These are phyloP conservation scores for Candida nanaspora DNA, from an alignment of 805 yeast genomes.

Conservation along the genomic window DNA sequence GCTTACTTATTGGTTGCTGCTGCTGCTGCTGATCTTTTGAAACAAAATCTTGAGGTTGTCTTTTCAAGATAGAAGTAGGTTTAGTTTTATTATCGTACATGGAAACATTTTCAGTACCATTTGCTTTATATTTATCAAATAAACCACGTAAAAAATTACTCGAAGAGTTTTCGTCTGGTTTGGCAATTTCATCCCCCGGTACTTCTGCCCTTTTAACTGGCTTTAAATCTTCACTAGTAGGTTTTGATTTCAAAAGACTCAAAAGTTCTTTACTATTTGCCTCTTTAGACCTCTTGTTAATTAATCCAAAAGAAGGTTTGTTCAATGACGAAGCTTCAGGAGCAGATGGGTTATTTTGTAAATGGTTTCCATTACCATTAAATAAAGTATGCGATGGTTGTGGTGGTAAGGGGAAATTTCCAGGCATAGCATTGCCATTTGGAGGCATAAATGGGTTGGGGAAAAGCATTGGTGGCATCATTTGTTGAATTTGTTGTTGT, in stretches of 20 bases:
- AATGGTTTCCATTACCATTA: too few species aligned
- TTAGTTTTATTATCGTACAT: slow-evolving; percentile 1
- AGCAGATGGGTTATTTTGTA: slow-evolving; percentile 13
- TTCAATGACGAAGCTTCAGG: slow-evolving; percentile 26
- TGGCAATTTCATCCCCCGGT: slow-evolving; percentile 1
- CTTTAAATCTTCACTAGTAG: slow-evolving; percentile 2
- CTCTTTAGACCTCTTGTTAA: slow-evolving; percentile 22
- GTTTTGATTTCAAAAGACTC: slow-evolving; percentile 18
- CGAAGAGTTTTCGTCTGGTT: slow-evolving; percentile 2
- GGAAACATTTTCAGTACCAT: neutral
- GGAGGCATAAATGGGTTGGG: slow-evolving; percentile 1
- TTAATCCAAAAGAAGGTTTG: slow-evolving; percentile 23
- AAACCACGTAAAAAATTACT: slow-evolving; percentile 12
- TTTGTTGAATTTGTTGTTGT: slow-evolving; percentile 2
- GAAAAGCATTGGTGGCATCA: slow-evolving; percentile 11
- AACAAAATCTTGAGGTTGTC: neutral
- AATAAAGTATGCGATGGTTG: neutral
- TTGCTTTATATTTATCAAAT: slow-evolving; percentile 9
- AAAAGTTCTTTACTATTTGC: slow-evolving; percentile 26
- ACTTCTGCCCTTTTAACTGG: neutral
- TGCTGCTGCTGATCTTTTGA: neutral
- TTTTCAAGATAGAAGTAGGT: slow-evolving; percentile 1
- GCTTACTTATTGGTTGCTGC: too few species aligned
- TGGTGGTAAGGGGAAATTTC: slow-evolving; percentile 8
- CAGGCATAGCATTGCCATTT: neutral